Conservation (phyloP, 768 basidiomycete genomes). For the Boletus insuetus region DNA sequence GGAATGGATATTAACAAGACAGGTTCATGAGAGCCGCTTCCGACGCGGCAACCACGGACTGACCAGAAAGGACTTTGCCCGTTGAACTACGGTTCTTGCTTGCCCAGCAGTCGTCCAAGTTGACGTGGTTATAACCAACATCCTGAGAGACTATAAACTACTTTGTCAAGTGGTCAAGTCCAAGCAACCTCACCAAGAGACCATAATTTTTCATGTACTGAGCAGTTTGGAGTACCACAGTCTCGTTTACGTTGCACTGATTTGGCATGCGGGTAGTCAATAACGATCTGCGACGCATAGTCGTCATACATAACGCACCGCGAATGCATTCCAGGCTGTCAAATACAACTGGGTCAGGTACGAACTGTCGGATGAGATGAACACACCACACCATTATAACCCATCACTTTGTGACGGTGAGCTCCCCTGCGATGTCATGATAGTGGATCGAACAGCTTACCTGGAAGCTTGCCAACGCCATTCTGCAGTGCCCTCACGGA, state of each 20-base stretch:
- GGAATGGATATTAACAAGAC: background rate
- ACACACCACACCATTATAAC: constrained; percentile 26
- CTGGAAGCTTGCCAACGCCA: constrained; percentile 33
- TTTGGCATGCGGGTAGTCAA: background rate
- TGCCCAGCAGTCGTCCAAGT: constrained; percentile 65
- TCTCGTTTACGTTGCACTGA: constrained; percentile 59
- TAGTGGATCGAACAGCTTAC: constrained; percentile 9
- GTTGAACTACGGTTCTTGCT: constrained; percentile 48
- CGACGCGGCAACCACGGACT: constrained; percentile 7
- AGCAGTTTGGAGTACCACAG: constrained; percentile 48
- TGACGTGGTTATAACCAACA: constrained; percentile 56
- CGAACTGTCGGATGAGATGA: background rate
- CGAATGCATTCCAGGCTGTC: constrained; percentile 66
- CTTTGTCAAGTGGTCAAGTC: background rate
- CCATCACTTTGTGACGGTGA: constrained; percentile 27
- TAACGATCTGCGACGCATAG: background rate
- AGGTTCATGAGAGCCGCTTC: background rate
- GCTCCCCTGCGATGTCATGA: background rate
- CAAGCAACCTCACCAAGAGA: constrained; percentile 37
- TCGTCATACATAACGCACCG: constrained; percentile 36
- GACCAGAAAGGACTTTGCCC: constrained; percentile 57
- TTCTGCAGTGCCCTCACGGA: constrained; percentile 22
- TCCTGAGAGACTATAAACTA: constrained; percentile 35
- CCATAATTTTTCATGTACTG: constrained; percentile 51
- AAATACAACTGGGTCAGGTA: constrained; percentile 1